These are phyloP conservation scores for Rubia balearica DNA, from an alignment of 305 asterid genomes.

Conservation along the genomic window DNA sequence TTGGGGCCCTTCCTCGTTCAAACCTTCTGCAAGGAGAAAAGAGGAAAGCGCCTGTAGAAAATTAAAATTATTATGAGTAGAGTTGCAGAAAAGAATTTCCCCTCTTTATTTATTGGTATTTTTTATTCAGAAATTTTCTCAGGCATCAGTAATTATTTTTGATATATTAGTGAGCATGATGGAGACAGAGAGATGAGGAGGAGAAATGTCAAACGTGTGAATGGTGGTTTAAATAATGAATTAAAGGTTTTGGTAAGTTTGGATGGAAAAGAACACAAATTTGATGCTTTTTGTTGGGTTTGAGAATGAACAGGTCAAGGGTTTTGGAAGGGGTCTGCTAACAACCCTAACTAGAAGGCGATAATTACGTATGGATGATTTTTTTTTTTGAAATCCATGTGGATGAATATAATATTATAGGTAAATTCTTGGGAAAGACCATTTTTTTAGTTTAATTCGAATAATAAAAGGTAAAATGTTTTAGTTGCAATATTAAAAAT, in stretches of 20 bases:
- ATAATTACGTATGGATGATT: background rate
- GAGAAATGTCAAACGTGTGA: constrained; percentile 5
- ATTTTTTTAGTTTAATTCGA: no score
- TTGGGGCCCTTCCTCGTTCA: constrained; percentile 17
- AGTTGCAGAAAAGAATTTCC: background rate
- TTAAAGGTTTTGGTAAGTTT: background rate
- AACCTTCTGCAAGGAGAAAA: constrained; percentile 20
- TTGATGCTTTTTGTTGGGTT: background rate
- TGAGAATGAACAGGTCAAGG: background rate
- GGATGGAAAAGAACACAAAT: background rate
- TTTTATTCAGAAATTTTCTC: background rate
- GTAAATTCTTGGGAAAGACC: no score
- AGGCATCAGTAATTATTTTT: background rate
- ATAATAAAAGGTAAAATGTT: no score
- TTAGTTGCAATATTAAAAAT: no score
- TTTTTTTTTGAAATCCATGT: no score
- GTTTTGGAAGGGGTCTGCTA: constrained; percentile 6
- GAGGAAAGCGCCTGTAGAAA: background rate
- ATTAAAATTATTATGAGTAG: background rate
- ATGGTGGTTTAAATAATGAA: background rate
- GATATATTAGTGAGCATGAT: background rate
- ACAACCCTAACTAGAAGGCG: background rate
- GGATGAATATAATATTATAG: no score
- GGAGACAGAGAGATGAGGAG: constrained; percentile 6
- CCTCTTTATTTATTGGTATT: constrained; percentile 3